A percentile compares a stretch with the other conserved stretches of the same genome.
These are phyloP conservation scores for Linderniella brevidens DNA, from an alignment of 257 asterid species.

Conservation along the genomic window DNA sequence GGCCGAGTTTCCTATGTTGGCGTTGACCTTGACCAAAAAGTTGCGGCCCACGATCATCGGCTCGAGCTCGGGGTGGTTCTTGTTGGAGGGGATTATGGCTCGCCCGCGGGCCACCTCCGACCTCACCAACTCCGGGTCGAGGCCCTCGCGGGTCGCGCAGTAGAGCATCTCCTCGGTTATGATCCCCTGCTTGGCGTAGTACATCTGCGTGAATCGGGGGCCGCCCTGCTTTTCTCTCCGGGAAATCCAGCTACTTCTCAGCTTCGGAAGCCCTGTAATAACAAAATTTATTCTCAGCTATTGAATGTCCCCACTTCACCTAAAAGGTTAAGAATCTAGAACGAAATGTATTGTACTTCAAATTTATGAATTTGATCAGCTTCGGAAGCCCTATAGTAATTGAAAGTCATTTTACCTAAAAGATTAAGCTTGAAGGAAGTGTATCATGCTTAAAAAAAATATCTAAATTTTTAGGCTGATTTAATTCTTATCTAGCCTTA, in stretches of 20 bases:
- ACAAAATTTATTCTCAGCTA: too few relatives aligned
- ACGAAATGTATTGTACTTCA: too few relatives aligned
- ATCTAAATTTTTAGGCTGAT: too few relatives aligned
- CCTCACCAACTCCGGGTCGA: conserved; percentile 82
- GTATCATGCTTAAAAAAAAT: too few relatives aligned
- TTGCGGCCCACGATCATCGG: conserved; percentile 94
- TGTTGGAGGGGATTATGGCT: conserved; percentile 92
- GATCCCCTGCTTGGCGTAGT: conserved; percentile 80
- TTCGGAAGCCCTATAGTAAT: too few relatives aligned
- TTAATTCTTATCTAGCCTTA: too few relatives aligned
- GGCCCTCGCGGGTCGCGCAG: conserved; percentile 91
- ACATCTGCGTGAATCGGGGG: conserved; percentile 86
- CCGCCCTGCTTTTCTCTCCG: conserved; percentile 65
- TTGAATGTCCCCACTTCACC: too few relatives aligned
- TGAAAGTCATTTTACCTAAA: too few relatives aligned
- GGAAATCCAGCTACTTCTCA: conserved; percentile 78
- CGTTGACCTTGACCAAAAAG: conserved; percentile 87
- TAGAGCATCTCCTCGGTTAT: conserved; percentile 86
- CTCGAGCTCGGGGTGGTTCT: conserved; percentile 81
- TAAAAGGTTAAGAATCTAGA: too few relatives aligned
- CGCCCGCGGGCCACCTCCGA: conserved; percentile 97
- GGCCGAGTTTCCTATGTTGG: conserved; percentile 91
- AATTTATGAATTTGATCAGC: too few relatives aligned
- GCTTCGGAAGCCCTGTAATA: conserved; percentile 87
- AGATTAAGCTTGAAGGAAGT: too few relatives aligned